These are phyloP conservation scores for Colletotrichum euphorbiae DNA, from an alignment of 2,329 filamentous ascomycete genomes.

Conservation along the genomic window DNA sequence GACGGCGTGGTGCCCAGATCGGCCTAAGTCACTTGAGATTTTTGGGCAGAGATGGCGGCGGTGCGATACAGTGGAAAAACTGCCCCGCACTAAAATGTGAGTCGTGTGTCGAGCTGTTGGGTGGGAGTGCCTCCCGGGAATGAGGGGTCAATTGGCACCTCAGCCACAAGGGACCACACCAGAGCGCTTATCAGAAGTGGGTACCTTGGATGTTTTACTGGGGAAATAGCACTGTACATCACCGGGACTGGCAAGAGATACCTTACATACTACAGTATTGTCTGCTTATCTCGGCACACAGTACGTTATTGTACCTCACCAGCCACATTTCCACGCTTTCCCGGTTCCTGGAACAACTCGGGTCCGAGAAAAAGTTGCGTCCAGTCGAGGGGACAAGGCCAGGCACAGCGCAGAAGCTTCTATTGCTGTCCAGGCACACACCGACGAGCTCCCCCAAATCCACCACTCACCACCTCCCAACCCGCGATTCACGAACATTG, in stretches of 20 bases:
- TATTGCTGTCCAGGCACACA: constrained; percentile 40
- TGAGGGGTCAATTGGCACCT: constrained; percentile 40
- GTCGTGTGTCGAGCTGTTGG: constrained; percentile 36
- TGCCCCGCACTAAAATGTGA: constrained; percentile 40
- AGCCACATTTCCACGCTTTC: constrained; percentile 32
- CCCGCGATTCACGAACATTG: constrained; percentile 28
- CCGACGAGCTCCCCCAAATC: constrained; percentile 31
- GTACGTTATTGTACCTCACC: constrained; percentile 20
- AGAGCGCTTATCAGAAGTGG: constrained; percentile 4
- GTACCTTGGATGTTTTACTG: background rate
- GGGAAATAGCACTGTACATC: background rate
- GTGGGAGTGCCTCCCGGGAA: constrained; percentile 2
- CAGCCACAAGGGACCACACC: constrained; percentile 24
- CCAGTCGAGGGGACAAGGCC: constrained; percentile 35
- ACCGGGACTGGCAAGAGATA: rapidly evolving
- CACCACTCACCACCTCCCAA: constrained; percentile 32
- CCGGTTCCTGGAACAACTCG: constrained; percentile 41
- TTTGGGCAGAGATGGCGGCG: constrained; percentile 32
- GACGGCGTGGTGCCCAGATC: constrained; percentile 32
- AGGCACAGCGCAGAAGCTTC: constrained; percentile 41
- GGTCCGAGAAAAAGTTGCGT: constrained; percentile 42
- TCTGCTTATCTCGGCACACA: background rate
- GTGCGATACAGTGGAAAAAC: constrained; percentile 38
- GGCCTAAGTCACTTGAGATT: constrained; percentile 39
- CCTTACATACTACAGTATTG: background rate